Evolutionary conservation across 176 grass and related monocot genomes (phyloP).

Genomic region (Luzula sylvatica): DNA sequence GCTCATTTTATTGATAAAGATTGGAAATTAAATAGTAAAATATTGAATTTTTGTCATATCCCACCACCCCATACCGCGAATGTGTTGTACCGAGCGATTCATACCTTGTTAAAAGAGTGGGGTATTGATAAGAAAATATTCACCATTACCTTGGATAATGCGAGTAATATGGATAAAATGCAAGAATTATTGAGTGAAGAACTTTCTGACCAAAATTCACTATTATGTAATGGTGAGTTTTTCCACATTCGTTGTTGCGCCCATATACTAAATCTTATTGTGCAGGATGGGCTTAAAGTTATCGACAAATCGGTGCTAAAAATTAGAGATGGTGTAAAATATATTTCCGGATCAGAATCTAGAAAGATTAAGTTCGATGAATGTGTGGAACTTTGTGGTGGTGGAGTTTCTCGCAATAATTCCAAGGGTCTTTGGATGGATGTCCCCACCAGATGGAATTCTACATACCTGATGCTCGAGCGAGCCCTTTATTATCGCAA

Average conservation of each 20-base stretch:
- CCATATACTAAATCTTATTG: background rate
- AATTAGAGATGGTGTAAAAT: background rate
- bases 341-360: background rate
- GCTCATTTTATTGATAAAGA: constrained; percentile 5
- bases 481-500: background rate
- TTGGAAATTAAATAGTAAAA: background rate
- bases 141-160: background rate
- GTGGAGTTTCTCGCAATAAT: background rate
- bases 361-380: background rate
- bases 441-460: background rate
- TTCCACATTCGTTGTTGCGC: background rate
- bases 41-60: background rate
- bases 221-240: constrained; percentile 2
- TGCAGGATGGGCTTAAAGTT: background rate
- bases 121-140: background rate
- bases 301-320: background rate
- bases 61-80: background rate
- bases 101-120: background rate
- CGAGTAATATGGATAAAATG: background rate
- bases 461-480: background rate
- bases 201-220: background rate
- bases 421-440: background rate
- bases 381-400: background rate
- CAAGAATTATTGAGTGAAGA: background rate
- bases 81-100: background rate